Percentiles rank a stretch among this genome's conserved stretches.
These are phyloP conservation scores for Scenedesmus sp. DNA, from an alignment of 163 green algal genomes.

Conservation along the genomic window DNA sequence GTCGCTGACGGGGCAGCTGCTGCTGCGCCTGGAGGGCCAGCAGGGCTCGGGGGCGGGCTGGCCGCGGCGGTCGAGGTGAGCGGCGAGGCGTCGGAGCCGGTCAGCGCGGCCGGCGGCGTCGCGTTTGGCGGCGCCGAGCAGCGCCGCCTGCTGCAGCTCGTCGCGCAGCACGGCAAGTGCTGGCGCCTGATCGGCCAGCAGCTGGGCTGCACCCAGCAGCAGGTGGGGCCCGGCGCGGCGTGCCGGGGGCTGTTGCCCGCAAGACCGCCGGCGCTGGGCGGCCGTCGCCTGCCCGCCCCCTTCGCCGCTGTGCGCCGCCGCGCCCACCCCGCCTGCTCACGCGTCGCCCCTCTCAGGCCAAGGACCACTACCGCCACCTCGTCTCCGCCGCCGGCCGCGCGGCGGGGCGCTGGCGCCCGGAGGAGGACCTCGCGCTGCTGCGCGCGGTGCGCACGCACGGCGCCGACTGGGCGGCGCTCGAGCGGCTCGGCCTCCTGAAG, in stretches of 20 bases:
- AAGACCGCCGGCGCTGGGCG: too few species aligned
- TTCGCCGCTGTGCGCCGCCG: too few species aligned
- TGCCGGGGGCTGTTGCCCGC: too few species aligned
- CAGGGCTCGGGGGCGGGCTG: too few species aligned
- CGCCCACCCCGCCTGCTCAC: too few species aligned
- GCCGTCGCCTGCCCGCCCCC: too few species aligned
- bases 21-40: background rate
- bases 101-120: too few species aligned
- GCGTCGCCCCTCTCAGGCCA: too few species aligned
- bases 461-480: background rate
- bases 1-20: background rate
- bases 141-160: conserved; percentile 6
- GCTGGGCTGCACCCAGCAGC: background rate
- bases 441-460: conserved; percentile 1
- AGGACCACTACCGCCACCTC: background rate
- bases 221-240: too few species aligned
- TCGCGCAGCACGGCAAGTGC: background rate
- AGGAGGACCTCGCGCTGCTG: conserved; percentile 18
- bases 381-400: background rate
- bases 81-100: too few species aligned
- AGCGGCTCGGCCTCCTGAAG: background rate
- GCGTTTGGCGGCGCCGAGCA: too few species aligned
- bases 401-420: background rate
- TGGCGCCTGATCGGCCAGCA: background rate
- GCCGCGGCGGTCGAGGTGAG: too few species aligned